phyloP scores from a whole-genome alignment of 345 rosid genomes.

The Acer yangbiense region DNA sequence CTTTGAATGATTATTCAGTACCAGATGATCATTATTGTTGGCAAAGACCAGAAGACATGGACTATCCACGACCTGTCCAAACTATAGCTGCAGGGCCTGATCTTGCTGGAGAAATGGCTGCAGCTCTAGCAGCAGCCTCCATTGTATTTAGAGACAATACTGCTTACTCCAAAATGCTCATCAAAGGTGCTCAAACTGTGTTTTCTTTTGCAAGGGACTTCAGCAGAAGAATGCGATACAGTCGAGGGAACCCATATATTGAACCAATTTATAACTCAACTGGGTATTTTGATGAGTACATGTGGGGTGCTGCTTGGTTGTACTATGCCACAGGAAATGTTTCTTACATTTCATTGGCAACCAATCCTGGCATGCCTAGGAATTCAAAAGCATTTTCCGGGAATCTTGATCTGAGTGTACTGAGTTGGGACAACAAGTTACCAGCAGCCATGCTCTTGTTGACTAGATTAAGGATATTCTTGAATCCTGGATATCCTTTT shows the following conservation, averaged over 20 bases:
- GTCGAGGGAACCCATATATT: conserved; percentile 40
- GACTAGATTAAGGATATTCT: conserved; percentile 70
- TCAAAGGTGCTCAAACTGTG: conserved; percentile 59
- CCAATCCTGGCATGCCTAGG: conserved; percentile 53
- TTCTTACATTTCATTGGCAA: conserved; percentile 57
- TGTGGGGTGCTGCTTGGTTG: conserved; percentile 88
- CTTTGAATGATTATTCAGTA: conserved; percentile 43
- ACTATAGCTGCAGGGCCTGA: conserved; percentile 48
- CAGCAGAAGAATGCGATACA: conserved; percentile 46
- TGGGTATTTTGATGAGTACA: conserved; percentile 74
- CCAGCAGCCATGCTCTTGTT: conserved; percentile 91
- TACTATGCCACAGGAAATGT: conserved; percentile 84
- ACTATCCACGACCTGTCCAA: conserved; percentile 54
- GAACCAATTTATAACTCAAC: conserved; percentile 70
- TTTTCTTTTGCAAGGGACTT: conserved; percentile 60
- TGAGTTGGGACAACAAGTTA: conserved; percentile 82
- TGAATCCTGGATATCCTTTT: conserved; percentile 79
- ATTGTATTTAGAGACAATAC: conserved; percentile 63
- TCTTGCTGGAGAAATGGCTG: conserved; percentile 75
- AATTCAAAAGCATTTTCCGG: conserved; percentile 56
- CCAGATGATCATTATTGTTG: conserved; percentile 88
- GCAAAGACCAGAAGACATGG: conserved; percentile 87
- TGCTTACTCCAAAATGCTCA: conserved; percentile 55
- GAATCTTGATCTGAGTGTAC: conserved; percentile 40
- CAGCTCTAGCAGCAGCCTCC: conserved; percentile 78